phyloP scores from a whole-genome alignment of 2,329 filamentous ascomycete species.

The Colletotrichum sp. region DNA sequence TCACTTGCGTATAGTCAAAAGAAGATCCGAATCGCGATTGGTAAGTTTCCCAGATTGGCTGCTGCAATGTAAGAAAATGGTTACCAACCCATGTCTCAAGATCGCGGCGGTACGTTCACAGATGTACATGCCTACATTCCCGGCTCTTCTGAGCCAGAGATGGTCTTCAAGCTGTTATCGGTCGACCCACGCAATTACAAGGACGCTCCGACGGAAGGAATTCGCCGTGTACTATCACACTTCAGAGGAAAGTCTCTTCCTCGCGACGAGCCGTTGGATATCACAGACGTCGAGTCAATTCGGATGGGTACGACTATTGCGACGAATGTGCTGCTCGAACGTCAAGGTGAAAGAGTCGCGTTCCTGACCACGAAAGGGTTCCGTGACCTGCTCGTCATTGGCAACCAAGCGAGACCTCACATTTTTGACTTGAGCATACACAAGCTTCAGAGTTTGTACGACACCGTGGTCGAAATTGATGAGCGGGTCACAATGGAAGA shows the following conservation, averaged over 20 bases:
- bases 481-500: slow-evolving; percentile 75
- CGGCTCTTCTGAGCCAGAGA: slow-evolving; percentile 62
- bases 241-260: slow-evolving; percentile 64
- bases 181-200: slow-evolving; percentile 74
- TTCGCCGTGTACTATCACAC: slow-evolving; percentile 66
- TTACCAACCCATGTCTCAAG: slow-evolving; percentile 28
- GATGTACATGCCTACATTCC: slow-evolving; percentile 70
- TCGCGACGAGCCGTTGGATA: slow-evolving; percentile 31
- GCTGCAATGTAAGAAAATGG: not conserved
- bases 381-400: slow-evolving; percentile 72
- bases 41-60: not conserved
- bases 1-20: not conserved
- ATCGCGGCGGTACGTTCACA: slow-evolving; percentile 75
- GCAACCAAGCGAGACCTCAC: slow-evolving; percentile 73
- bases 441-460: slow-evolving; percentile 70
- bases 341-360: slow-evolving; percentile 73
- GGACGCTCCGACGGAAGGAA: slow-evolving; percentile 75
- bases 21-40: not conserved
- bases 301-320: slow-evolving; percentile 79
- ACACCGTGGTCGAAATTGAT: slow-evolving; percentile 70
- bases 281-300: slow-evolving; percentile 54
- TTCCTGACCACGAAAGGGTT: slow-evolving; percentile 74
- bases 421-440: slow-evolving; percentile 74
- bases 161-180: slow-evolving; percentile 76
- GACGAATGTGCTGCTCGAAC: slow-evolving; percentile 73